phyloP scores from a whole-genome alignment of 495 filamentous ascomycete genomes.

The Neurospora sp. region DNA sequence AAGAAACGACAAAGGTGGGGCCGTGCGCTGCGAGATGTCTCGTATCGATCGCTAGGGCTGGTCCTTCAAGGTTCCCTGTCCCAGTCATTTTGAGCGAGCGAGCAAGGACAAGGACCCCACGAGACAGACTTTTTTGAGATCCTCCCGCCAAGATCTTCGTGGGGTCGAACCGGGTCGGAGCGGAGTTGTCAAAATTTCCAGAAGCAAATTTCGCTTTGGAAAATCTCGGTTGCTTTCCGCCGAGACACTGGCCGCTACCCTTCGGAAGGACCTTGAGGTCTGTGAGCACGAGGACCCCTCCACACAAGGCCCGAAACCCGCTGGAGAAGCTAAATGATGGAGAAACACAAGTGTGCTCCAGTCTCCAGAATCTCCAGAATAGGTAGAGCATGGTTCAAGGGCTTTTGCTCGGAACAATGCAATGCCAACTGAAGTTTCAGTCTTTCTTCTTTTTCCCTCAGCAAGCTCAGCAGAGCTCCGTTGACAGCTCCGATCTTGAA shows the following conservation, averaged over 20 bases:
- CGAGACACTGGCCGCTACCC: not conserved
- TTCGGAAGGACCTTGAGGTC: not conserved
- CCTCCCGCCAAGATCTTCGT: not conserved
- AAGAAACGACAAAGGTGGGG: not conserved
- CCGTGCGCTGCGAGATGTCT: not conserved
- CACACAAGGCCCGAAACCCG: not conserved
- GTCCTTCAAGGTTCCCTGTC: not conserved
- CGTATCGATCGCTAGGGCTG: not conserved
- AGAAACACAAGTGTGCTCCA: not conserved
- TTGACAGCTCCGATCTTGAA: not conserved
- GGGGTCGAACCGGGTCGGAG: not conserved
- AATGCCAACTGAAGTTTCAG: not conserved
- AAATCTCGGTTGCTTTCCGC: not conserved
- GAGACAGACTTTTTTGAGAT: not conserved
- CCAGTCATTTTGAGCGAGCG: not conserved
- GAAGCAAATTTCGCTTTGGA: not conserved
- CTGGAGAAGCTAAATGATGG: not conserved
- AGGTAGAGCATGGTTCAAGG: not conserved
- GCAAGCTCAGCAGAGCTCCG: not conserved
- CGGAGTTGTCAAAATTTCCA: not conserved
- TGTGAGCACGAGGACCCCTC: not conserved
- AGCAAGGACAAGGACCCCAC: not conserved
- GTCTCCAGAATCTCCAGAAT: not conserved
- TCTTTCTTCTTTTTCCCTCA: not conserved
- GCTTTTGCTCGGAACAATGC: not conserved